Base-by-base conservation (phyloP, 495 filamentous ascomycete genomes). In the Aspergillus conjunctus region DNA sequence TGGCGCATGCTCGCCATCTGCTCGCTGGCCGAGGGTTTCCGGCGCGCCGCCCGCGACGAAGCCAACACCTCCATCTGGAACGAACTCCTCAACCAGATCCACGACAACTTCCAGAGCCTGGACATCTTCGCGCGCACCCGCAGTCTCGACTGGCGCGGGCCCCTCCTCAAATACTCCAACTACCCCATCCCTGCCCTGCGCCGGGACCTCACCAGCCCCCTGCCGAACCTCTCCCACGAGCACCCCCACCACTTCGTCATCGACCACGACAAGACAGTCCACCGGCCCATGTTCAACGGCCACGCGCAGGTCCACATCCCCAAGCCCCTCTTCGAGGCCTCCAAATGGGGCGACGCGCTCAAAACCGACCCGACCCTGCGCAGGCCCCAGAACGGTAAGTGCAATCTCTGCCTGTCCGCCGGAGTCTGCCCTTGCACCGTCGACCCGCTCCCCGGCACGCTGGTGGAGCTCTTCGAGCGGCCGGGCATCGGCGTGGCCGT, bases 1-100 rank as follows among this genome's bases (percentile, higher is more conserved):
- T 79, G 74, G 74, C 69, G 62, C 56, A 65, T 75, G 44, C 66
- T 75, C 39, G 53, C 68, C 30, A 75, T 79, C 26, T 73, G 71
- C 33, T 58, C 71, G 11, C 55, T 66, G 17, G 59, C 76, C 0
- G 66, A 71, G 54, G 64, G 62, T 5, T 79, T 79, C 62, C 69
- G 71, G 17, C 39, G 54, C 6, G 65, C 69, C 0, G 58, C 48
- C 43, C 3, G 34, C 17, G 33, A 51, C 4, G 26, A 61, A 15
- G 50, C 44, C 18, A 18, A 51, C 22, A 4, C 12, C 18, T 22
- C 18, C 31, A n/a, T 60, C 1, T 77, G 69, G 73, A 33, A 63
- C 6, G 12, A 20, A 5, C 17, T 78, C 8, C 17, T 62, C 9
- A n/a, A 51, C 3, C 22, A 56, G 2, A 67, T 78, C 21, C 20